These are phyloP conservation scores for Talaromyces borbonicus DNA, from an alignment of 495 filamentous ascomycete genomes.

Conservation along the genomic window DNA sequence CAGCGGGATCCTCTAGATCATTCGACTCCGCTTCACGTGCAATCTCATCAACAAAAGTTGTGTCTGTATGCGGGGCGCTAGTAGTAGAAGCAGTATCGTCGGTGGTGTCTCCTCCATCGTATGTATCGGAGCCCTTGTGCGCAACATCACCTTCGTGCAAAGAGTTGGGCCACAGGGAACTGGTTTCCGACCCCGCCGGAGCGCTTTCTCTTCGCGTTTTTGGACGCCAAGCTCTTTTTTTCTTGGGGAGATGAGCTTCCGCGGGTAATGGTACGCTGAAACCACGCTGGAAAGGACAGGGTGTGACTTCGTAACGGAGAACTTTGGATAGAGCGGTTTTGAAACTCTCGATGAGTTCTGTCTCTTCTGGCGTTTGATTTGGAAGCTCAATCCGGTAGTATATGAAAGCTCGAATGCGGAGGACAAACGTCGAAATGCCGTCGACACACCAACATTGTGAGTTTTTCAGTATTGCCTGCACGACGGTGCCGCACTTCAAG, in stretches of 20 bases:
- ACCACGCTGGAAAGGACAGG: conserved; percentile 70
- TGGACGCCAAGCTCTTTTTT: conserved; percentile 62
- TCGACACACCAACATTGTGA: conserved; percentile 92
- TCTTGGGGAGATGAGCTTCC: conserved; percentile 51
- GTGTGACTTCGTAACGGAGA: conserved; percentile 75
- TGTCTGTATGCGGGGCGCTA: conserved; percentile 10
- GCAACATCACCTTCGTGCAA: conserved; percentile 24
- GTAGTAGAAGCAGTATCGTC: conserved; percentile 27
- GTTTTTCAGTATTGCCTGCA: conserved; percentile 77
- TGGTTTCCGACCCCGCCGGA: conserved; percentile 2
- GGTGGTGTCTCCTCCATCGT: conserved; percentile 27
- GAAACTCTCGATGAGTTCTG: conserved; percentile 48
- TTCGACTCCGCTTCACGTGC: conserved; percentile 11
- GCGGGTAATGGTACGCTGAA: conserved; percentile 71
- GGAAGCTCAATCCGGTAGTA: conserved; percentile 89
- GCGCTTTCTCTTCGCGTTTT: conserved; percentile 39
- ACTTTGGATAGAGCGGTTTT: conserved; percentile 60
- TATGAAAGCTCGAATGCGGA: conserved; percentile 66
- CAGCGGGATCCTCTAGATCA: conserved; percentile 1
- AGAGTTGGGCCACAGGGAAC: neutral
- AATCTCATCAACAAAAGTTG: conserved; percentile 17
- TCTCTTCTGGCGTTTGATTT: conserved; percentile 47
- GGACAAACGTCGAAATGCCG: conserved; percentile 68
- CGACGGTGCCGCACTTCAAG: conserved; percentile 67
- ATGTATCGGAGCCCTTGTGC: neutral